These are phyloP conservation scores for Leccinum subtestaceum DNA, from an alignment of 768 basidiomycete species.

Conservation along the genomic window DNA sequence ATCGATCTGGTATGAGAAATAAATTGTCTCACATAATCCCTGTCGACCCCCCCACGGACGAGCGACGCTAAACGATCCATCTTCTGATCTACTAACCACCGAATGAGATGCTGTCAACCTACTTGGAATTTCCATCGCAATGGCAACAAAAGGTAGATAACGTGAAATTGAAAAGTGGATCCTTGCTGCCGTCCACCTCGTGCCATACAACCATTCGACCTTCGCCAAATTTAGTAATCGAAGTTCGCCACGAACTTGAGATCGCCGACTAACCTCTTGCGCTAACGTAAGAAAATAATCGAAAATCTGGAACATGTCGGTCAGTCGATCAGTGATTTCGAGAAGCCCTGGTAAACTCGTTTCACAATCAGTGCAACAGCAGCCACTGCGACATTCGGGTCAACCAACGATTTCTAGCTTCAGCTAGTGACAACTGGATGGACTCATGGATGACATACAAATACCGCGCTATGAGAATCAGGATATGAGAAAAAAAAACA, in stretches of 20 bases:
- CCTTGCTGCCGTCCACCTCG: slow-evolving; percentile 18
- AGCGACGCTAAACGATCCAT: slow-evolving; percentile 2
- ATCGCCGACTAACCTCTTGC: slow-evolving; percentile 8
- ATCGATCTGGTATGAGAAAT: not conserved
- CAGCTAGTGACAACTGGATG: not conserved
- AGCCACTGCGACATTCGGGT: not conserved
- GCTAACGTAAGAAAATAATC: slow-evolving; percentile 18
- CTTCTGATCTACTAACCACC: not conserved
- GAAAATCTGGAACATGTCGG: slow-evolving; percentile 7
- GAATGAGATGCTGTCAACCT: not conserved
- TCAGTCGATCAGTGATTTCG: not conserved
- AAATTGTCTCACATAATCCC: slow-evolving; percentile 6
- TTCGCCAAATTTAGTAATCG: not conserved
- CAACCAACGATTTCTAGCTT: not conserved
- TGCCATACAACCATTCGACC: slow-evolving; percentile 19
- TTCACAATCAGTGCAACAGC: not conserved
- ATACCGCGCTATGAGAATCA: not conserved
- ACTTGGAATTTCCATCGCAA: slow-evolving; percentile 17
- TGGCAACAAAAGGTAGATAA: slow-evolving; percentile 21
- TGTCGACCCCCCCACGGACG: not conserved
- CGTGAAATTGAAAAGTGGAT: slow-evolving; percentile 19
- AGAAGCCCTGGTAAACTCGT: not conserved
- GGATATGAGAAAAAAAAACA: not conserved
- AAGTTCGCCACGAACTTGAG: not conserved
- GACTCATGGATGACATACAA: not conserved